phyloP scores from a whole-genome alignment of 2,329 filamentous ascomycete genomes.

The Penicillium sp. region DNA sequence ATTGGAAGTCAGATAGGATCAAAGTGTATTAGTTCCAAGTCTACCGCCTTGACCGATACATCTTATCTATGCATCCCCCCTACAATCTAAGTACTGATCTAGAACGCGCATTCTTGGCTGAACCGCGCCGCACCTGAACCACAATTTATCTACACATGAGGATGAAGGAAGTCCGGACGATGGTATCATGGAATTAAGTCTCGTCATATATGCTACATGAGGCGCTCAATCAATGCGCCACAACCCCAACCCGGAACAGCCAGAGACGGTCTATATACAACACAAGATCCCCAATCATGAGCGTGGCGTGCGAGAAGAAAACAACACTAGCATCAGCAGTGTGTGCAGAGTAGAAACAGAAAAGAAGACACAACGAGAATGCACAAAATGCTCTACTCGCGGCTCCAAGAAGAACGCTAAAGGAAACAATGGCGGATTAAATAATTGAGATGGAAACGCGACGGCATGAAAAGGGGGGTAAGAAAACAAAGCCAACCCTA shows the following conservation, averaged over 20 bases:
- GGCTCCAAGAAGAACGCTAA: constrained; percentile 18
- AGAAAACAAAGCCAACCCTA: constrained; percentile 3
- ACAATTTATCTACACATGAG: not conserved
- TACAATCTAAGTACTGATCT: too few species aligned
- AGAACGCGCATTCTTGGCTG: not conserved
- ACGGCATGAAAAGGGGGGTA: constrained; percentile 10
- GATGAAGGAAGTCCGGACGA: constrained; percentile 5
- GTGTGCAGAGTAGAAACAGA: constrained; percentile 24
- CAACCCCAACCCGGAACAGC: constrained; percentile 22
- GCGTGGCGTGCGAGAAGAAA: constrained; percentile 13
- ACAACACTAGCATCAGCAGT: not conserved
- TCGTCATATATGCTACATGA: constrained; percentile 33
- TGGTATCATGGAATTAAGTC: constrained; percentile 31
- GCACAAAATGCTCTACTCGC: not conserved
- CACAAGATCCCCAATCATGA: constrained; percentile 26
- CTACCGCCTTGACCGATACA: not conserved
- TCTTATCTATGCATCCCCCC: not conserved
- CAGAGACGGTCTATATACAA: constrained; percentile 40
- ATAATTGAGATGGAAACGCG: constrained; percentile 15
- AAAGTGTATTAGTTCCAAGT: not conserved
- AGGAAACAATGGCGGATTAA: constrained; percentile 20
- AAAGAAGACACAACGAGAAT: constrained; percentile 10
- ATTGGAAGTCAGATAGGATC: not conserved
- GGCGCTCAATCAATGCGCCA: constrained; percentile 27
- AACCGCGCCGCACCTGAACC: not conserved